Evolutionary conservation across 2,329 filamentous ascomycete species (phyloP).

Genomic region (Trichophaea hybrida): DNA sequence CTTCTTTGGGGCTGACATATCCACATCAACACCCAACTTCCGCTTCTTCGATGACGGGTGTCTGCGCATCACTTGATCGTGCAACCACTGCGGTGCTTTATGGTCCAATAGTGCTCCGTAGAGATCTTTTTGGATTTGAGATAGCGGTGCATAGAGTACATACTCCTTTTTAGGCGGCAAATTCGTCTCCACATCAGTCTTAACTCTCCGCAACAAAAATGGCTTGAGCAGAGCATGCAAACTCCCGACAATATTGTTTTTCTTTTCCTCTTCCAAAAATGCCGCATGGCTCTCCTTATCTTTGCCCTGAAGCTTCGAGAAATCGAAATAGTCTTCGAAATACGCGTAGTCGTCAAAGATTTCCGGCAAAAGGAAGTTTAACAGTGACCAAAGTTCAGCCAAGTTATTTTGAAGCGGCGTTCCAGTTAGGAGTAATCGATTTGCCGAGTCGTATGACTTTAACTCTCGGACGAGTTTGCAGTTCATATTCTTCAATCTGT

Average conservation of each 20-base stretch:
- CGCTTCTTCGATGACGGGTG: slow-evolving; percentile 11
- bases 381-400: slow-evolving; percentile 87
- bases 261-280: slow-evolving; percentile 63
- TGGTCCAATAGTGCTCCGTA: slow-evolving; percentile 77
- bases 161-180: slow-evolving; percentile 97
- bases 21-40: slow-evolving; percentile 8
- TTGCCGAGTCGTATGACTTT: slow-evolving; percentile 76
- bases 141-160: slow-evolving; percentile 84
- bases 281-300: slow-evolving; percentile 67
- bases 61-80: slow-evolving; percentile 19
- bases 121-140: slow-evolving; percentile 74
- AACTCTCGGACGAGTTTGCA: slow-evolving; percentile 82
- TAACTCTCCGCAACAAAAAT: slow-evolving; percentile 72
- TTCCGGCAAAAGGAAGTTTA: slow-evolving; percentile 84
- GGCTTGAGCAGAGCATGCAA: slow-evolving; percentile 90
- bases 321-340: slow-evolving; percentile 95
- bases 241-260: slow-evolving; percentile 66
- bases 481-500: slow-evolving; percentile 93
- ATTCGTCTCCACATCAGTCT: slow-evolving; percentile 79
- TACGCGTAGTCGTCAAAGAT: slow-evolving; percentile 89
- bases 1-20: slow-evolving; percentile 9
- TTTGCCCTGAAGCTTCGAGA: slow-evolving; percentile 57
- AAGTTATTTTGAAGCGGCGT: slow-evolving; percentile 92
- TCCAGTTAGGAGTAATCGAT: slow-evolving; percentile 80
- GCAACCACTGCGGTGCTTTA: slow-evolving; percentile 41